A percentile compares a stretch with the other conserved stretches of the same genome.
phyloP scores from a whole-genome alignment of 148 eudicot species.

The Nyssa sinensis region DNA sequence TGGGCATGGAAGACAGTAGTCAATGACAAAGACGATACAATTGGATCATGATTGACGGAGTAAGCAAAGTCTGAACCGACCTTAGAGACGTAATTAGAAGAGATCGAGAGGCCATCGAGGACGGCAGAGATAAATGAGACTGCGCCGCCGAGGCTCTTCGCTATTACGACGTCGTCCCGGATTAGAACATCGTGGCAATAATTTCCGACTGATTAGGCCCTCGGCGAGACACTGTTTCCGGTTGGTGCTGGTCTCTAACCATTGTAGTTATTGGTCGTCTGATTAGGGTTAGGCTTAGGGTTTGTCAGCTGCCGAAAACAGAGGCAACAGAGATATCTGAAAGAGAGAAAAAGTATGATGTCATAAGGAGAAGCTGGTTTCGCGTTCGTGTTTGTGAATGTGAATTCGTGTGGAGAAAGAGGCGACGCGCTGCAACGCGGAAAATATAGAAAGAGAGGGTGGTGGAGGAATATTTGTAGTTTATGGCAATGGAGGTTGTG shows the following conservation, averaged over 20 bases:
- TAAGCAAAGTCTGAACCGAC: slow-evolving; percentile 81
- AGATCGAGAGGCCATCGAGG: slow-evolving; percentile 36
- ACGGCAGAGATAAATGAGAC: slow-evolving; percentile 81
- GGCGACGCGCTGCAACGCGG: too few species aligned
- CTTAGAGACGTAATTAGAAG: slow-evolving; percentile 49
- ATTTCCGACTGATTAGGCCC: slow-evolving; percentile 75
- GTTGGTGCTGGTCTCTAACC: neutral
- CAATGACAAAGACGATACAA: slow-evolving; percentile 34
- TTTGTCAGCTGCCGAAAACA: too few species aligned
- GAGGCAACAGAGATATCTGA: too few species aligned
- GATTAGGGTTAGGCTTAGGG: too few species aligned
- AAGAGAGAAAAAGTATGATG: too few species aligned
- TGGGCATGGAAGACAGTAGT: slow-evolving; percentile 87
- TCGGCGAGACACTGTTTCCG: slow-evolving; percentile 15
- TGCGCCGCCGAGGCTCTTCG: slow-evolving; percentile 88
- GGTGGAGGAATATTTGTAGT: too few species aligned
- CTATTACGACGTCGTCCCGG: slow-evolving; percentile 52
- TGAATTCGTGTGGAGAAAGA: too few species aligned
- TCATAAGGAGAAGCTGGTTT: too few species aligned
- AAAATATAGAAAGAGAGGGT: too few species aligned
- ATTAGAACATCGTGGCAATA: slow-evolving; percentile 79
- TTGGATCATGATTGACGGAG: slow-evolving; percentile 39
- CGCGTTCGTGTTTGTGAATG: too few species aligned
- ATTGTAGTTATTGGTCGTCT: too few species aligned
- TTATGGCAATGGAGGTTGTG: too few species aligned